Base-by-base conservation (phyloP, 371 early-diverging fungal genomes). In the Rhizopus sp. region DNA sequence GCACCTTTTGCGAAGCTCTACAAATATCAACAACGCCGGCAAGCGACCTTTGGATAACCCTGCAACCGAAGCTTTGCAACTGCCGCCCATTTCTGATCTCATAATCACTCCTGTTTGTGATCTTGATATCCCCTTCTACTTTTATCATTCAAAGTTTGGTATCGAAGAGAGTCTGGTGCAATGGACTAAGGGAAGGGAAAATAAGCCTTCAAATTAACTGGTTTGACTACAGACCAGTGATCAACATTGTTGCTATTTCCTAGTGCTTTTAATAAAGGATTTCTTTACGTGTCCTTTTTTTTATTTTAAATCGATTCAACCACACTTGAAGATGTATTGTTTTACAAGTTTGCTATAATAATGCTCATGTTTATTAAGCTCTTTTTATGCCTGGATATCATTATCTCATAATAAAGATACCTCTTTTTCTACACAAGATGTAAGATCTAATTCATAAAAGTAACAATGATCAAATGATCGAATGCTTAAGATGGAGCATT, bases 141-240 rank as follows among this genome's bases (percentile, higher is more conserved):
- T 66, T 12, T 62, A 72, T 48, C 69, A 72, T 37, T 8, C 61
- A 16, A 47, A 59, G 5, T 72, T 63, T 57, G 73, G 73, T 31
- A 66, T 68, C 48, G 73, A 69, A 46, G 41, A 64, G 16, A 56
- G 47, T 41, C 58, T 62, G 62, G 9, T 59, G 6, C 64, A 61
- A 29, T 41, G 44, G 50, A 29, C 29, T 47, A 45, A 35, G 23
- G 5, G 46, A 2, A 49, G 35, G 32, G 15, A 35, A 33, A 49
- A 49, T n/a, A 49, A 49, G 8, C n/a, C 35, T 13, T 49, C 6
- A 49, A 49, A 1, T 13, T 44, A 23, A 23, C 23, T 23, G 12
- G 17, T 44, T 7, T 13, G 15, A 4, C 13, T 7, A 13, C 3
- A 3, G 12, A 44, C 12, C 7, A 9, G 3, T 16, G 3, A 13